Conservation (phyloP, 768 basidiomycete genomes). For the Coprinellus aureogranulatus region DNA sequence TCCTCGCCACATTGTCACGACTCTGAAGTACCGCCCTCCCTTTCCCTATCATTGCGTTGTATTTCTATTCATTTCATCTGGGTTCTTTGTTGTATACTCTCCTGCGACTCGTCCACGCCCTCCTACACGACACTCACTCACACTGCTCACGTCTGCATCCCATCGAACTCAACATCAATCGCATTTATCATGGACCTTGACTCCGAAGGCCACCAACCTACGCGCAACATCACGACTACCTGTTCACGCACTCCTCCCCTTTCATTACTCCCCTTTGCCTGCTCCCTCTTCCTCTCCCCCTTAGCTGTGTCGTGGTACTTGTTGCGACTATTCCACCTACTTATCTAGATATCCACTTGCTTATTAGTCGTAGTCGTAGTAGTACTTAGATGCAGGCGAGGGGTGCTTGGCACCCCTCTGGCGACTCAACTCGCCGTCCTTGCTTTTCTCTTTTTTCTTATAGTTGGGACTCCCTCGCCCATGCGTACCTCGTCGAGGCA, state of each 20-base stretch:
- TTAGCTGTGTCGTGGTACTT: neutral
- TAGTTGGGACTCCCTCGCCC: neutral
- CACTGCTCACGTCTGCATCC: too few relatives aligned
- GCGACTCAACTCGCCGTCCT: conserved; percentile 15
- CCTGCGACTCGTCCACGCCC: neutral
- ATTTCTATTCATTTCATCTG: neutral
- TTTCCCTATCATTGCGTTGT: neutral
- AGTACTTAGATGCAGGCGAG: neutral
- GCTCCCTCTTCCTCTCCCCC: neutral
- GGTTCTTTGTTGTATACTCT: neutral
- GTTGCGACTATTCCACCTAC: neutral
- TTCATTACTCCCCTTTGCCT: neutral
- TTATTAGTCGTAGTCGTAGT: neutral
- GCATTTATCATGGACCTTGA: neutral
- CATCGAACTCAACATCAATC: too few relatives aligned
- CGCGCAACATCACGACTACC: neutral
- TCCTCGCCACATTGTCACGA: neutral
- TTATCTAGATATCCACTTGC: too few relatives aligned
- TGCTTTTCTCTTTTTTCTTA: neutral
- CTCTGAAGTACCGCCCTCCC: neutral
- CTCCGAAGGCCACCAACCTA: neutral
- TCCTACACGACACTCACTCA: neutral
- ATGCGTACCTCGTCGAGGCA: neutral
- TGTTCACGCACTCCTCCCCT: neutral
- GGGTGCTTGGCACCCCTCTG: neutral